A percentile compares a stretch with the other conserved stretches of the same genome.
phyloP scores from a whole-genome alignment of 192 early-diverging fungal genomes.

The Spinellus fusiger region DNA sequence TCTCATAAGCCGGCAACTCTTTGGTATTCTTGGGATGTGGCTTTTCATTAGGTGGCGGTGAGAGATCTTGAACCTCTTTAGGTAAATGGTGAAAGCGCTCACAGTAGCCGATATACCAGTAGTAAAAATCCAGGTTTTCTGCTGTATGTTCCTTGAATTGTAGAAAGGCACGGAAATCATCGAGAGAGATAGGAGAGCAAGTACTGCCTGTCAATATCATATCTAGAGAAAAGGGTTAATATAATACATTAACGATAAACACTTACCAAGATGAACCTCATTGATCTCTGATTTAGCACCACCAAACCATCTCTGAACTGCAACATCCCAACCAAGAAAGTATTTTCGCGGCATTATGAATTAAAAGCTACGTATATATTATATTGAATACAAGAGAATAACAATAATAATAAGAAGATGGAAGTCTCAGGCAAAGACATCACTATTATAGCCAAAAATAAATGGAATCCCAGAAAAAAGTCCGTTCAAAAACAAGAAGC shows the following conservation, averaged over 20 bases:
- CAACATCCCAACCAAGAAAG: not conserved
- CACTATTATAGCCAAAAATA: no score
- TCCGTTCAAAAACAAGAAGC: no score
- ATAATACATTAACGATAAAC: not conserved
- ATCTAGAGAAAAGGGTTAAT: not conserved
- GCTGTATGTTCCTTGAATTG: slow-evolving; percentile 22
- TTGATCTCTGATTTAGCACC: slow-evolving; percentile 7
- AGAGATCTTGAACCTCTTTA: not conserved
- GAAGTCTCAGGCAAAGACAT: no score
- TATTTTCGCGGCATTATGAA: not conserved
- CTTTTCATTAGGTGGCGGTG: slow-evolving; percentile 13
- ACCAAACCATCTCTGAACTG: slow-evolving; percentile 6
- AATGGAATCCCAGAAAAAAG: no score
- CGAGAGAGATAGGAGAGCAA: slow-evolving; percentile 17
- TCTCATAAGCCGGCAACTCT: not conserved
- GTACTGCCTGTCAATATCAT: slow-evolving; percentile 19
- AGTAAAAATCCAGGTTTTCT: slow-evolving; percentile 26
- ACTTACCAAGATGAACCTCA: slow-evolving; percentile 15
- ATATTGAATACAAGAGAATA: not conserved
- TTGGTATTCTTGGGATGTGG: not conserved
- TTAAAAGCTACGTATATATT: not conserved
- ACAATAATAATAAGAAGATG: not conserved
- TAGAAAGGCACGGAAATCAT: slow-evolving; percentile 16
- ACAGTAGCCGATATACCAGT: slow-evolving; percentile 18
- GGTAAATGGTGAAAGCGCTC: slow-evolving; percentile 10